These are phyloP conservation scores for Tubosaeta sp. DNA, from an alignment of 768 basidiomycete genomes.

Conservation along the genomic window DNA sequence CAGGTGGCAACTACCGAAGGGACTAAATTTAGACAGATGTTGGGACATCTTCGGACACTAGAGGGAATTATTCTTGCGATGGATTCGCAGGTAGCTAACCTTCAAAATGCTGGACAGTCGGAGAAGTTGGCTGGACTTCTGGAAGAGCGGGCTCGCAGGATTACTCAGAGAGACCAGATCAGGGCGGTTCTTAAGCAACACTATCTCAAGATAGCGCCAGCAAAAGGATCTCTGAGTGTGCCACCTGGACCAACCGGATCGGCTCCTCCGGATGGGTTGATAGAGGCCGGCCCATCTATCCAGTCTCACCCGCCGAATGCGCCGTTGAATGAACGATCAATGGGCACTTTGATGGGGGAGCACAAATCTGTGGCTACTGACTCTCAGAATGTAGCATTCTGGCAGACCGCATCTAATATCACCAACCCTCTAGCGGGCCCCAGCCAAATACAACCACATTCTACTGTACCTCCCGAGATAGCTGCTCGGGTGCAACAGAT, in stretches of 20 bases:
- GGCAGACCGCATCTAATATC: slow-evolving; percentile 15
- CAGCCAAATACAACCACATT: slow-evolving; percentile 8
- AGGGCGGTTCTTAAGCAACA: slow-evolving; percentile 11
- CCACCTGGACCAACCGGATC: slow-evolving; percentile 5
- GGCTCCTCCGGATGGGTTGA: not conserved
- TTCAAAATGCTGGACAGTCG: slow-evolving; percentile 17
- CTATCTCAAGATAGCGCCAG: slow-evolving; percentile 10
- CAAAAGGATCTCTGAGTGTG: slow-evolving; percentile 9
- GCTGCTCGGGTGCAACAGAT: slow-evolving; percentile 47
- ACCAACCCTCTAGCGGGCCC: slow-evolving; percentile 14
- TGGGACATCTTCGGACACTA: slow-evolving; percentile 18
- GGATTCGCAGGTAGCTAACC: slow-evolving; percentile 14
- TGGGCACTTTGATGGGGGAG: slow-evolving; percentile 14
- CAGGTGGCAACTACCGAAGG: slow-evolving; percentile 9
- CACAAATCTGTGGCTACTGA: slow-evolving; percentile 17
- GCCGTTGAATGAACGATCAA: slow-evolving; percentile 4
- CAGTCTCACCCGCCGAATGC: slow-evolving; percentile 8
- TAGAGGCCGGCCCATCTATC: slow-evolving; percentile 10
- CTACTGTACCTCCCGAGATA: slow-evolving; percentile 12
- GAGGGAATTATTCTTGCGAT: slow-evolving; percentile 14
- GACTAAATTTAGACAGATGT: slow-evolving; percentile 18
- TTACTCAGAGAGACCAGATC: slow-evolving; percentile 7
- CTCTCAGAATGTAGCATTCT: slow-evolving; percentile 24
- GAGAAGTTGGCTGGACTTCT: slow-evolving; percentile 12
- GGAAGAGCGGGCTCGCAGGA: slow-evolving; percentile 6